phyloP scores from a whole-genome alignment of 257 asterid genomes.

The Solanum pinnatisectum region DNA sequence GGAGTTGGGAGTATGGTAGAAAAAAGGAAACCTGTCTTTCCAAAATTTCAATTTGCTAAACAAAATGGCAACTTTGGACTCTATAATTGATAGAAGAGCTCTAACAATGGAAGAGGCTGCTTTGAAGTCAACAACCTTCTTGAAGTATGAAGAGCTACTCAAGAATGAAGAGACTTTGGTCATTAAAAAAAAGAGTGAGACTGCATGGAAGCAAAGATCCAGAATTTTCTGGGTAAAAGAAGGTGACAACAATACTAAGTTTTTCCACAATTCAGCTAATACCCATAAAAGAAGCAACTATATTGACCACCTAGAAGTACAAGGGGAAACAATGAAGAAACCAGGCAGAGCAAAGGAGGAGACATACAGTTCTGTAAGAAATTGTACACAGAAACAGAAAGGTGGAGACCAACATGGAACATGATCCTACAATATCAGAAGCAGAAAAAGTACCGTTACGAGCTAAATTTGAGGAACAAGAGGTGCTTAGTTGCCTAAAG shows the following conservation, averaged over 20 bases:
- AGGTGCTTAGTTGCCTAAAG: neutral
- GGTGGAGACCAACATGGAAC: neutral
- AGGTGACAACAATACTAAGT: neutral
- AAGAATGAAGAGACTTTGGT: neutral
- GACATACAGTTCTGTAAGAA: neutral
- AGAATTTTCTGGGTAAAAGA: neutral
- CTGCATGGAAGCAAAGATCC: neutral
- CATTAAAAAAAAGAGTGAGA: neutral
- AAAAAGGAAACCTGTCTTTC: neutral
- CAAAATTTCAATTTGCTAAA: neutral
- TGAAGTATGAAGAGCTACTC: neutral
- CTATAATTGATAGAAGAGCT: neutral
- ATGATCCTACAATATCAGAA: neutral
- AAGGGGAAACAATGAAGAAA: neutral
- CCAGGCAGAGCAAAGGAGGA: neutral
- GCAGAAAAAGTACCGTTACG: neutral
- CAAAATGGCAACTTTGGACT: neutral
- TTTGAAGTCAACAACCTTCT: neutral
- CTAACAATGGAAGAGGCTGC: neutral
- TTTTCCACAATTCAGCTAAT: neutral
- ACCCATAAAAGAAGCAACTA: neutral
- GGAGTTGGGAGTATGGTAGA: neutral
- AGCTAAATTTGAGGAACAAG: neutral
- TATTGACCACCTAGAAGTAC: neutral
- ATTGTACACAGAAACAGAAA: neutral